Evolutionary conservation across 2,329 filamentous ascomycete genomes (phyloP).

Genomic region (Mycogone perniciosa): DNA sequence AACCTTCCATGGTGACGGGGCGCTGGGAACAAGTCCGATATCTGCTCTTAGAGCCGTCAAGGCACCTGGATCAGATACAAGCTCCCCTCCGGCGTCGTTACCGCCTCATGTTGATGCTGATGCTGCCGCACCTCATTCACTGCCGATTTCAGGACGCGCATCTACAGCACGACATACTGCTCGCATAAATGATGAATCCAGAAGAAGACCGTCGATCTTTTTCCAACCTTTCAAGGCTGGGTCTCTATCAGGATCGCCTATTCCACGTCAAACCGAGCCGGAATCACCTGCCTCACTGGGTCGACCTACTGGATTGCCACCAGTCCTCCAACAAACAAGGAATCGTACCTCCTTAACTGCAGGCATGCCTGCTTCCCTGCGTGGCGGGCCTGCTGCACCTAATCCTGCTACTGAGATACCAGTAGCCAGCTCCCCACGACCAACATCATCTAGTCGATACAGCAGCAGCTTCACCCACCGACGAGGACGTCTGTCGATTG

Average conservation of each 20-base stretch:
- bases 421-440: constrained; percentile 69
- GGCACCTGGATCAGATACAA: constrained; percentile 53
- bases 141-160: constrained; percentile 41
- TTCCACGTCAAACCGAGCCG: constrained; percentile 42
- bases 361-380: constrained; percentile 66
- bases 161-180: constrained; percentile 29
- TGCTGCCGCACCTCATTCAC: constrained; percentile 42
- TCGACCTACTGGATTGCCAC: constrained; percentile 41
- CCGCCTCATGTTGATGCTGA: constrained; percentile 37
- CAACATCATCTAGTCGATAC: constrained; percentile 71
- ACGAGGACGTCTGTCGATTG: constrained; percentile 68
- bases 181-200: constrained; percentile 47
- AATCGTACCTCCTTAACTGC: constrained; percentile 68
- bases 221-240: constrained; percentile 97
- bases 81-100: constrained; percentile 50
- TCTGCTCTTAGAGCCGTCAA: constrained; percentile 70
- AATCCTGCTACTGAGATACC: constrained; percentile 58
- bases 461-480: constrained; percentile 93
- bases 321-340: constrained; percentile 45
- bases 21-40: constrained; percentile 76
- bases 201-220: constrained; percentile 73
- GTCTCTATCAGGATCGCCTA: constrained; percentile 82
- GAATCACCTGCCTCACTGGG: constrained; percentile 48
- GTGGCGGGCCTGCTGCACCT: constrained; percentile 50
- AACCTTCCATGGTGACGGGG: constrained; percentile 77